A percentile compares a stretch with the other conserved stretches of the same genome.
Evolutionary conservation across 352 stramenopile genomes (phyloP).

Genomic region (Elongisporangium undulatum): DNA sequence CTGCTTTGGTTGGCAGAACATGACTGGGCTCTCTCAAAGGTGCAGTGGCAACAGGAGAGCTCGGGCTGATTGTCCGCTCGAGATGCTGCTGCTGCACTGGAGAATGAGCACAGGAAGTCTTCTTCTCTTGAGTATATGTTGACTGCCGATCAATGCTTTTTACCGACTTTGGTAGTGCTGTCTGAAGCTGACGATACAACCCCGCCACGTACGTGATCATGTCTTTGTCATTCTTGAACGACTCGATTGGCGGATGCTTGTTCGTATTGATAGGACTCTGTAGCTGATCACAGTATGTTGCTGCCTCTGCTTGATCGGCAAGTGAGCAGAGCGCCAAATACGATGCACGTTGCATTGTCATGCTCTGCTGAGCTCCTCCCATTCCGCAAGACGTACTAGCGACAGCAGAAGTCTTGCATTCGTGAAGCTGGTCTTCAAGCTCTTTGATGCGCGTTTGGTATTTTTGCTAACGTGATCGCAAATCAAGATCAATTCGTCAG

Average conservation of each 20-base stretch:
- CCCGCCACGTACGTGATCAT: constrained; percentile 28
- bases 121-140: no score
- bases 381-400: background rate
- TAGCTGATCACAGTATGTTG: background rate
- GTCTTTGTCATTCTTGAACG: constrained; percentile 23
- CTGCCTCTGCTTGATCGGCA: constrained; percentile 12
- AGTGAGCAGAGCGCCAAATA: constrained; percentile 53
- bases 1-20: background rate
- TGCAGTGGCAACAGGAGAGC: background rate
- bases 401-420: constrained; percentile 3
- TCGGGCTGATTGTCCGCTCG: background rate
- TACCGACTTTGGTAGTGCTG: constrained; percentile 2
- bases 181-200: constrained; percentile 30
- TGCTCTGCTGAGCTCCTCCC: background rate
- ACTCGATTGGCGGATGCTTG: constrained; percentile 17
- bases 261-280: background rate
- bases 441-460: constrained; percentile 34
- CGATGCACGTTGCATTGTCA: constrained; percentile 12
- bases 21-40: background rate
- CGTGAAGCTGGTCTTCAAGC: constrained; percentile 26
- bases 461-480: constrained; percentile 20
- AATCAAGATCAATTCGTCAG: background rate
- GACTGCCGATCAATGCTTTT: no score
- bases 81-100: background rate
- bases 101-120: background rate